Evolutionary conservation across 108 stramenopile genomes (phyloP).

Genomic region (Skeletonema potamos): DNA sequence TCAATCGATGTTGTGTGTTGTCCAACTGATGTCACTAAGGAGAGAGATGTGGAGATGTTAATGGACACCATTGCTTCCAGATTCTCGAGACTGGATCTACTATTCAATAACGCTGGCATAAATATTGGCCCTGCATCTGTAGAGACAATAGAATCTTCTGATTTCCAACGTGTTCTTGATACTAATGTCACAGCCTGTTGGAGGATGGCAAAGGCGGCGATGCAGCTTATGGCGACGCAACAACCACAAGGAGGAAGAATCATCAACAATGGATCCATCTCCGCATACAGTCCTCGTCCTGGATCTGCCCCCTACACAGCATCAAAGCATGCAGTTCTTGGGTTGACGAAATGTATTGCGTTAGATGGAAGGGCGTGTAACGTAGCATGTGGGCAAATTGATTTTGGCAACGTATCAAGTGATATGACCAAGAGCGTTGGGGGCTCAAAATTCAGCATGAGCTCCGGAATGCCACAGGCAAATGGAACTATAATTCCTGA

Average conservation of each 20-base stretch:
- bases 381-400: slow-evolving; percentile 67
- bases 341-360: slow-evolving; percentile 68
- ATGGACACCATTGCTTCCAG: slow-evolving; percentile 27
- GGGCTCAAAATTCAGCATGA: slow-evolving; percentile 20
- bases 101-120: slow-evolving; percentile 85
- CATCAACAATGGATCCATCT: slow-evolving; percentile 81
- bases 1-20: slow-evolving; percentile 31
- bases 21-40: slow-evolving; percentile 60
- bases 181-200: slow-evolving; percentile 76
- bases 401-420: slow-evolving; percentile 75
- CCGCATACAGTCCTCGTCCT: slow-evolving; percentile 66
- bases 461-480: slow-evolving; percentile 61
- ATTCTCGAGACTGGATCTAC: slow-evolving; percentile 54
- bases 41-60: slow-evolving; percentile 47
- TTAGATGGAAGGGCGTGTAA: slow-evolving; percentile 66
- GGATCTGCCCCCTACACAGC: slow-evolving; percentile 73
- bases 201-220: slow-evolving; percentile 66
- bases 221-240: slow-evolving; percentile 58
- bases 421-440: slow-evolving; percentile 43
- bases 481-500: slow-evolving; percentile 60
- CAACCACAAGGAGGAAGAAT: slow-evolving; percentile 60
- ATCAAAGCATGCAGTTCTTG: slow-evolving; percentile 74
- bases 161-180: slow-evolving; percentile 59
- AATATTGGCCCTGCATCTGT: slow-evolving; percentile 48
- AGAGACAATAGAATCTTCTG: slow-evolving; percentile 43